Percentiles rank a stretch among this genome's conserved stretches.
Conservation (phyloP, 73 alveolate genomes). For the Breviolum minutum region DNA sequence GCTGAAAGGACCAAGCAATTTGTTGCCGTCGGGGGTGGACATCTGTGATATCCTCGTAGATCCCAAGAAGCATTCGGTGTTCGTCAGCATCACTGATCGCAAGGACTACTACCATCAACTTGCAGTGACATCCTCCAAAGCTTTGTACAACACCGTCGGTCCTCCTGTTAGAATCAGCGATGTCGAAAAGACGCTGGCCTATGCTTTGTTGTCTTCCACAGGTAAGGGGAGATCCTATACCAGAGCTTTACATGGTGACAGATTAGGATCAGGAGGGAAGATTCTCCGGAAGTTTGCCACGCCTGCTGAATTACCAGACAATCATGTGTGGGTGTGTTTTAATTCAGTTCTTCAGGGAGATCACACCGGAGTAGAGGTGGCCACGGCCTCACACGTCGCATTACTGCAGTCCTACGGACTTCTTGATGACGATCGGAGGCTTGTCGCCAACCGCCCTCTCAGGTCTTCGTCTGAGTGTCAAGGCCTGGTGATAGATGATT, state of each 20-base stretch:
- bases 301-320: not conserved
- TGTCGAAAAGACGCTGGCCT: not conserved
- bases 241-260: not conserved
- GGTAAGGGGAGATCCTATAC: not conserved
- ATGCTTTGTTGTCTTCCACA: not conserved
- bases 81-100: not conserved
- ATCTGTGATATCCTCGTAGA: not conserved
- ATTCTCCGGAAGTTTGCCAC: not conserved
- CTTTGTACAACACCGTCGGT: not conserved
- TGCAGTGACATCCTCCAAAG: not conserved
- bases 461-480: not conserved
- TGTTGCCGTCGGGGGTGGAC: not conserved
- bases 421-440: not conserved
- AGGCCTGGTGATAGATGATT: conserved; percentile 8
- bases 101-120: not conserved
- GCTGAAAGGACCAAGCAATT: not conserved
- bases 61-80: not conserved
- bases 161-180: not conserved
- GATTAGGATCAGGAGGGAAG: too few relatives aligned
- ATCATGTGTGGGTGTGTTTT: not conserved
- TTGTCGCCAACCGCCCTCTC: not conserved
- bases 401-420: not conserved
- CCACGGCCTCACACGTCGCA: not conserved
- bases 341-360: not conserved
- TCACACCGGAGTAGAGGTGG: not conserved